A percentile compares a stretch with the other conserved stretches of the same genome.
phyloP scores from a whole-genome alignment of 768 basidiomycete genomes.

The Hirschioporus abietinus region DNA sequence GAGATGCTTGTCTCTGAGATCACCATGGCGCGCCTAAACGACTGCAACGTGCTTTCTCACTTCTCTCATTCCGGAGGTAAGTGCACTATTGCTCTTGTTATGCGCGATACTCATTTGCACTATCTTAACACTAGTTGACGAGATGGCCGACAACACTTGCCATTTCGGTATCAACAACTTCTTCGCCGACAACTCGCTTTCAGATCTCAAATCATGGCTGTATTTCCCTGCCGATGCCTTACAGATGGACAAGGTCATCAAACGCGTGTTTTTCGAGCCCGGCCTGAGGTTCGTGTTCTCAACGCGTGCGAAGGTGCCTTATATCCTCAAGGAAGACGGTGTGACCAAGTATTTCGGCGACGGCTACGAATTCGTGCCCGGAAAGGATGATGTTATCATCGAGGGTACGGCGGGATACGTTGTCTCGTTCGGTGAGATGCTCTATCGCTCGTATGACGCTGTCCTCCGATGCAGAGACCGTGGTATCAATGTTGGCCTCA shows the following conservation, averaged over 20 bases:
- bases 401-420: constrained; percentile 81
- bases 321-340: constrained; percentile 74
- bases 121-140: constrained; percentile 13
- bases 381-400: constrained; percentile 77
- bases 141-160: constrained; percentile 56
- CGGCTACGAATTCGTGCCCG: constrained; percentile 70
- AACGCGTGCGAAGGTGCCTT: constrained; percentile 85
- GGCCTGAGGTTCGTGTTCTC: constrained; percentile 86
- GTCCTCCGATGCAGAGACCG: constrained; percentile 66
- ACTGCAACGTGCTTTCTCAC: constrained; percentile 83
- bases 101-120: constrained; percentile 6
- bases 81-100: constrained; percentile 15
- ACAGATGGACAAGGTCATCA: constrained; percentile 75
- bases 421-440: constrained; percentile 82
- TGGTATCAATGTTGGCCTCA: constrained; percentile 75
- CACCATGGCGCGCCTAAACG: constrained; percentile 89
- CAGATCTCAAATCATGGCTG: constrained; percentile 70
- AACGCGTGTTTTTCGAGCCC: constrained; percentile 76
- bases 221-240: constrained; percentile 86
- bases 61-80: constrained; percentile 85
- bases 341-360: constrained; percentile 58
- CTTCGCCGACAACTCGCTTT: constrained; percentile 85
- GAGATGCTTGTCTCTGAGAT: constrained; percentile 89
- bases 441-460: constrained; percentile 80
- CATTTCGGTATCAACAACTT: constrained; percentile 79